Conservation (phyloP, 108 stramenopile genomes). For the Fragilaria crotonensis region DNA sequence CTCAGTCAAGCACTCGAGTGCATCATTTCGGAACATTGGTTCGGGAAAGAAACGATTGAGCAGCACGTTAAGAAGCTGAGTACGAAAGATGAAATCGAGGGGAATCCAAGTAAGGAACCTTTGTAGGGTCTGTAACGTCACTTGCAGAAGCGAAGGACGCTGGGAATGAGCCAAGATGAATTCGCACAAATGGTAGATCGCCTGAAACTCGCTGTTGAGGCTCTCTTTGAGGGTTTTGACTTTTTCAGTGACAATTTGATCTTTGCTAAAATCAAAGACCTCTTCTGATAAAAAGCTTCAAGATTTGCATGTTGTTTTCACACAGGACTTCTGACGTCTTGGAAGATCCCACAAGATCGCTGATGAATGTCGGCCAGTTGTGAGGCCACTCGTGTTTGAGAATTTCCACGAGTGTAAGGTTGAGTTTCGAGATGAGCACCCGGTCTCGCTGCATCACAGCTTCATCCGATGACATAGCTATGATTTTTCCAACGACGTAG, state of each 20-base stretch:
- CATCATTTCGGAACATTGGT: slow-evolving; percentile 85
- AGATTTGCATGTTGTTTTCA: slow-evolving; percentile 99
- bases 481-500: slow-evolving; percentile 95
- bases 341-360: slow-evolving; percentile 89
- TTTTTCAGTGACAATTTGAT: slow-evolving; percentile 94
- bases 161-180: slow-evolving; percentile 90
- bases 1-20: slow-evolving; percentile 96
- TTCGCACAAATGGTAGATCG: slow-evolving; percentile 95
- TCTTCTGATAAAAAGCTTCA: slow-evolving; percentile 97
- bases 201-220: slow-evolving; percentile 91
- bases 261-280: slow-evolving; percentile 96
- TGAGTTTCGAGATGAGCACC: slow-evolving; percentile 84
- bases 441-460: slow-evolving; percentile 37
- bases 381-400: slow-evolving; percentile 99
- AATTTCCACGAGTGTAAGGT: slow-evolving; percentile 95
- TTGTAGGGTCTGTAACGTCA: slow-evolving; percentile 92
- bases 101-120: slow-evolving; percentile 98
- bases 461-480: slow-evolving; percentile 81
- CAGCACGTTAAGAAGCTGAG: slow-evolving; percentile 84
- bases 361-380: slow-evolving; percentile 99
- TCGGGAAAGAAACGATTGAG: slow-evolving; percentile 91
- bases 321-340: slow-evolving; percentile 90
- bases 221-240: slow-evolving; percentile 85
- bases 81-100: slow-evolving; percentile 96
- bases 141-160: slow-evolving; percentile 72